Evolutionary conservation across 768 basidiomycete genomes (phyloP).

Genomic region (Rhizopogon roseolus): DNA sequence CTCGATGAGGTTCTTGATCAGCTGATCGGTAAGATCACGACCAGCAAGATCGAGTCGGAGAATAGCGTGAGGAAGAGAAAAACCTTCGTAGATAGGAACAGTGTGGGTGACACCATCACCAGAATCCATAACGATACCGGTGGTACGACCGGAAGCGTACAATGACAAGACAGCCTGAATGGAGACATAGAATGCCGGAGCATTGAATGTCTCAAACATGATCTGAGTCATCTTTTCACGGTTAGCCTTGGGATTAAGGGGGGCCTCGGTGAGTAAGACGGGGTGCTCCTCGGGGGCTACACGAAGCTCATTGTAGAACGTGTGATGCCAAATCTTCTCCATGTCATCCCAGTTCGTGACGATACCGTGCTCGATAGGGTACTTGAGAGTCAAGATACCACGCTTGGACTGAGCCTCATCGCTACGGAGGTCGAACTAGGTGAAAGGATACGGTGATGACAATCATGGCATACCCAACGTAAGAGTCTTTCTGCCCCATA

Average conservation of each 20-base stretch:
- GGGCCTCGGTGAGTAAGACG: constrained; percentile 67
- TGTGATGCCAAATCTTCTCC: constrained; percentile 99
- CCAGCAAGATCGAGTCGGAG: constrained; percentile 89
- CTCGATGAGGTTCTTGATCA: constrained; percentile 84
- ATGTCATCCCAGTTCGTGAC: constrained; percentile 99
- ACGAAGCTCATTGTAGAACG: constrained; percentile 83
- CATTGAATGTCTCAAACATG: constrained; percentile 79
- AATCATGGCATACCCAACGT: constrained; percentile 67
- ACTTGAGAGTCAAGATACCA: constrained; percentile 90
- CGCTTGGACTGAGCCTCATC: constrained; percentile 94
- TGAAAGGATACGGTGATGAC: constrained; percentile 1
- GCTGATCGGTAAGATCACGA: constrained; percentile 82
- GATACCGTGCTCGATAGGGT: constrained; percentile 92
- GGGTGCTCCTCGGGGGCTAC: constrained; percentile 77
- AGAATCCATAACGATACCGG: constrained; percentile 92
- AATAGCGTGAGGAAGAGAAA: constrained; percentile 89
- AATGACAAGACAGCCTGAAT: constrained; percentile 74
- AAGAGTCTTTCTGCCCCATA: constrained; percentile 96
- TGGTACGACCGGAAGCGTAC: constrained; percentile 93
- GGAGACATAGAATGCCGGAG: constrained; percentile 69
- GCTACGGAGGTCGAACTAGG: constrained; percentile 31
- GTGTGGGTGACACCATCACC: constrained; percentile 97
- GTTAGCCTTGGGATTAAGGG: constrained; percentile 70
- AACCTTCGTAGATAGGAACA: constrained; percentile 96
- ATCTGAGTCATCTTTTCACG: constrained; percentile 75